These are phyloP conservation scores for Leonotis leonurus DNA, from an alignment of 257 asterid species.

Conservation along the genomic window DNA sequence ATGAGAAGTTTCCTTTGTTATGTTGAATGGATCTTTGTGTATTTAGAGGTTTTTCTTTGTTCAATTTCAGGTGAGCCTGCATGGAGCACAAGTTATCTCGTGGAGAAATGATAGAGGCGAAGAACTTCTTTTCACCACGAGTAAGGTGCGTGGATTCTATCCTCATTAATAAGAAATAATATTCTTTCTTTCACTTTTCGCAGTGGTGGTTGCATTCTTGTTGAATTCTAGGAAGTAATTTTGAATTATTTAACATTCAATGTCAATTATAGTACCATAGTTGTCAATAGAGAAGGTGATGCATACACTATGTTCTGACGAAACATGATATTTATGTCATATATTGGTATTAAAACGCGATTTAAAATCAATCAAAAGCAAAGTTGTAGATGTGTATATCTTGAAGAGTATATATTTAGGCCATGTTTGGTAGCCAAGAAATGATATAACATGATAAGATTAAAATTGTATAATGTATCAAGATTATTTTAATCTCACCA, in stretches of 20 bases:
- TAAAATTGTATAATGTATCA: too few relatives aligned
- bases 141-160: slow-evolving; percentile 59
- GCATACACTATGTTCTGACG: too few relatives aligned
- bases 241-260: neutral
- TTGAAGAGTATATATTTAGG: neutral
- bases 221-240: too few relatives aligned
- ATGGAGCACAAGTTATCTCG: slow-evolving; percentile 86
- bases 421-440: too few relatives aligned
- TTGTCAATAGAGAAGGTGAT: too few relatives aligned
- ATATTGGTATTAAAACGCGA: too few relatives aligned
- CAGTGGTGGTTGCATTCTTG: neutral
- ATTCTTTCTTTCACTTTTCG: neutral
- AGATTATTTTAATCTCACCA: too few relatives aligned
- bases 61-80: slow-evolving; percentile 81
- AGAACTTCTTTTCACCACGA: slow-evolving; percentile 81
- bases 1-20: neutral
- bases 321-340: too few relatives aligned
- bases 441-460: too few relatives aligned
- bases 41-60: slow-evolving; percentile 5
- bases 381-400: neutral
- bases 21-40: slow-evolving; percentile 4
- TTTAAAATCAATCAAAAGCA: too few relatives aligned
- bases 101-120: slow-evolving; percentile 93
- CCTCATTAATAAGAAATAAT: neutral
- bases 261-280: too few relatives aligned